Base-by-base conservation (phyloP, 1,284 basidiomycete genomes). In the Hymenochaete sp. region DNA sequence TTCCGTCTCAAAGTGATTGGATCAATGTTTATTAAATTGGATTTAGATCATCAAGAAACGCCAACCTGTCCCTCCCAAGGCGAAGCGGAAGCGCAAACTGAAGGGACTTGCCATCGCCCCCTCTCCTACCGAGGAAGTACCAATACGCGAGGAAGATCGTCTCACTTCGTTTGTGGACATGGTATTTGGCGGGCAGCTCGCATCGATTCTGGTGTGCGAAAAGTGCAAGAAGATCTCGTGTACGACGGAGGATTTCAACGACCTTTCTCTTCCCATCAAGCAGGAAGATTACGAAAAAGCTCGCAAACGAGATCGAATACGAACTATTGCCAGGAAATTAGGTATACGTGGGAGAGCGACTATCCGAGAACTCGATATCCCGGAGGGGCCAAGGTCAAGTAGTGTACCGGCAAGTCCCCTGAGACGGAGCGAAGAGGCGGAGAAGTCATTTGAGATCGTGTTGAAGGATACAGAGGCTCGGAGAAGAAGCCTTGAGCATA, bases 211-310 rank as follows among this genome's bases (percentile, higher is more conserved):
- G 39, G 86, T 97, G 3, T 97, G 93, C 62, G 90, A 93, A 57
- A 80, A 82, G 46, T 97, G 93, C 75, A 92, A 93, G 61, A 72
- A 89, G 63, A 74, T 93, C 43, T 93, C 90, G 3, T 82, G 90
- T 54, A 93, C 89, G 9, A 87, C 88, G 58, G 90, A 93, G 62
- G 90, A 93, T 57, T 97, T 97, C 61, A 83, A 87, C 60, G 93
- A 96, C 63, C 79, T 97, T 54, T 90, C 87, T 40, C 70, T 97
- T 36, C 81, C 82, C 56, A 82, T 93, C 58, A 83, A 87, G 59
- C 77, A 82, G 1, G 86, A 90, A 52, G 81, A 87, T 55, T 84
- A 84, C 52, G 67, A 64, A 29, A 70, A 70, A 44, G 71, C 72
- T 51, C 68, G 77, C 44, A 88, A 78, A 63, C 75, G 87, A 40